A percentile compares a stretch with the other conserved stretches of the same genome.
These are phyloP conservation scores for Metschnikowia anglica DNA, from an alignment of 805 yeast genomes.

Conservation along the genomic window DNA sequence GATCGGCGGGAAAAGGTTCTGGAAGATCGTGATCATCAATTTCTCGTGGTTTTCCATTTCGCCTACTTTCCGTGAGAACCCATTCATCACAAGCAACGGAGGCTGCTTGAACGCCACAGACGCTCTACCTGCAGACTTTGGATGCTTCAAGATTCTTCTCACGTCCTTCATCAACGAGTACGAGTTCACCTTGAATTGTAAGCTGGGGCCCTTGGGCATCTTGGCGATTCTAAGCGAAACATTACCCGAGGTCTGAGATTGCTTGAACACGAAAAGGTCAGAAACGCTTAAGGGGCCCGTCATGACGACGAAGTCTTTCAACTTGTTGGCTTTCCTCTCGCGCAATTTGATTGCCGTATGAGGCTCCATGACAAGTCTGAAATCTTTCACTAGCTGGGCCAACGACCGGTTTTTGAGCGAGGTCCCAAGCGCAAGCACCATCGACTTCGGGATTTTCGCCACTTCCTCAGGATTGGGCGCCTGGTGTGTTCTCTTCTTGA, in stretches of 20 bases:
- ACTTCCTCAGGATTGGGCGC: slow-evolving; percentile 60
- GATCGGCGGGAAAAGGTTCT: slow-evolving; percentile 93
- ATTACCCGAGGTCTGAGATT: slow-evolving; percentile 71
- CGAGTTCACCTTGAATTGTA: slow-evolving; percentile 72
- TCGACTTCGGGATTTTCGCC: slow-evolving; percentile 81
- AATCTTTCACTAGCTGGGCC: slow-evolving; percentile 80
- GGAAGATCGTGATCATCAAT: slow-evolving; percentile 83
- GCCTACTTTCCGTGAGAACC: slow-evolving; percentile 63
- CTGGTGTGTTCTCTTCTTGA: slow-evolving; percentile 87
- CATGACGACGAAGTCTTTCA: slow-evolving; percentile 96
- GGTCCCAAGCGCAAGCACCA: slow-evolving; percentile 87
- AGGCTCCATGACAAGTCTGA: slow-evolving; percentile 91
- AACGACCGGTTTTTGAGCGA: slow-evolving; percentile 77
- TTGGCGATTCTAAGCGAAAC: slow-evolving; percentile 81
- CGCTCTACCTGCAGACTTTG: slow-evolving; percentile 72
- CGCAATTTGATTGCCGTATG: slow-evolving; percentile 87
- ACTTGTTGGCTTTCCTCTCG: slow-evolving; percentile 82
- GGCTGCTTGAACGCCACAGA: slow-evolving; percentile 67
- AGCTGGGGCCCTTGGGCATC: slow-evolving; percentile 93
- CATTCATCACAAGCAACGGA: slow-evolving; percentile 89
- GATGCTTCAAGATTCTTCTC: slow-evolving; percentile 62
- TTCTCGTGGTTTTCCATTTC: slow-evolving; percentile 72
- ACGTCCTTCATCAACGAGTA: slow-evolving; percentile 86
- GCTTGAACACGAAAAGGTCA: slow-evolving; percentile 84
- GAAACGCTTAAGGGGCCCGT: slow-evolving; percentile 95